phyloP scores from a whole-genome alignment of 176 grass and related monocot species.

The Eleusine coracana region DNA sequence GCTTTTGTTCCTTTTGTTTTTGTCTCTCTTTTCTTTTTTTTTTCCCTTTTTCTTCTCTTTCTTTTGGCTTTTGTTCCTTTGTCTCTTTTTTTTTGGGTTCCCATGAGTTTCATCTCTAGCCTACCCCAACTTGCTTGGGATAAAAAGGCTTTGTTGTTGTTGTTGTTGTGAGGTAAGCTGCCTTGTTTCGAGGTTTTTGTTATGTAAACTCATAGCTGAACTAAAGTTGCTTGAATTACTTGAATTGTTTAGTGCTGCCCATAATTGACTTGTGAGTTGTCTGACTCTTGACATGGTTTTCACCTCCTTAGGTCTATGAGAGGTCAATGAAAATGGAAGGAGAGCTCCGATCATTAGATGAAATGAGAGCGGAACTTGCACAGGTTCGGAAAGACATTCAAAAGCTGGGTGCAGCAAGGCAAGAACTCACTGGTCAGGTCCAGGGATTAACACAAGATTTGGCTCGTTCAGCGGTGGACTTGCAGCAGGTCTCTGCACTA shows the following conservation, averaged over 20 bases:
- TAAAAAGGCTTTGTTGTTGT: too few species aligned
- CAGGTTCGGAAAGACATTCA: conserved; percentile 68
- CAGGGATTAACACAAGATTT: conserved; percentile 74
- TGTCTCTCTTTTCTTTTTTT: too few species aligned
- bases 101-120: too few species aligned
- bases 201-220: conserved; percentile 16
- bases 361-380: conserved; percentile 59
- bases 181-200: conserved; percentile 17
- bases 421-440: conserved; percentile 67
- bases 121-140: too few species aligned
- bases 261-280: conserved; percentile 28
- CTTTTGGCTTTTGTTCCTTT: too few species aligned
- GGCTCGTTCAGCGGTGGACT: conserved; percentile 54
- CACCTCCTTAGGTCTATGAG: conserved; percentile 54
- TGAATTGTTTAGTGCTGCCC: neutral
- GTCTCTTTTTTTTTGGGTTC: too few species aligned
- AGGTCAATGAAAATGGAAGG: conserved; percentile 71
- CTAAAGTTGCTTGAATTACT: conserved; percentile 19
- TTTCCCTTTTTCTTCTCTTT: too few species aligned
- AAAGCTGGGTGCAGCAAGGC: conserved; percentile 59
- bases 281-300: conserved; percentile 12
- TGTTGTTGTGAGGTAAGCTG: neutral
- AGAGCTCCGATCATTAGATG: conserved; percentile 52
- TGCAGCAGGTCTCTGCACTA: conserved; percentile 67
- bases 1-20: too few species aligned